Evolutionary conservation across 257 asterid species (phyloP).

Genomic region (Solanum boliviense): DNA sequence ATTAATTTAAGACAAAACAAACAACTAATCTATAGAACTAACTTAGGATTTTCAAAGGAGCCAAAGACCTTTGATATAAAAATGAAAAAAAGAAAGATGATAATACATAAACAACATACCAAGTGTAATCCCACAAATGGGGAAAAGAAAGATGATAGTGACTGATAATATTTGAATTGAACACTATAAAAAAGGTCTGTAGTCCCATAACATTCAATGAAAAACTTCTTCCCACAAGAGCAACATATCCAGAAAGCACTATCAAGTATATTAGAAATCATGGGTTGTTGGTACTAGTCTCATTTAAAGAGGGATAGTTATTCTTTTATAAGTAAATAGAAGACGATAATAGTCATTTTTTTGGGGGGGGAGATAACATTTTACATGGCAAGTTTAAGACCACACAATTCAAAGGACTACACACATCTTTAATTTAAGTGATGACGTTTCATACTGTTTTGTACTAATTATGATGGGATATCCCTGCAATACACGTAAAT

Average conservation of each 20-base stretch:
- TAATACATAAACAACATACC: background rate
- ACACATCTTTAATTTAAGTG: background rate
- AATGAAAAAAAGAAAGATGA: background rate
- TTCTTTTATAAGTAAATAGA: background rate
- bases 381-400: background rate
- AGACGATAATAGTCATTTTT: background rate
- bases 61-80: background rate
- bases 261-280: background rate
- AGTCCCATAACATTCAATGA: background rate
- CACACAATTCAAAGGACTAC: background rate
- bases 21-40: background rate
- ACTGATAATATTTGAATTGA: background rate
- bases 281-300: background rate
- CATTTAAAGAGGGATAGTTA: background rate
- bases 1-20: background rate
- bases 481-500: background rate
- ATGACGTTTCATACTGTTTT: background rate
- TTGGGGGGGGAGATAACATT: background rate
- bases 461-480: background rate
- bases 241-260: background rate
- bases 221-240: background rate
- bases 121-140: background rate
- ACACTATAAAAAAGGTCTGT: background rate
- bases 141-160: background rate
- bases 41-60: background rate